A percentile compares a stretch with the other conserved stretches of the same genome.
Conservation (phyloP, 352 stramenopile genomes). For the Albugo candida region DNA sequence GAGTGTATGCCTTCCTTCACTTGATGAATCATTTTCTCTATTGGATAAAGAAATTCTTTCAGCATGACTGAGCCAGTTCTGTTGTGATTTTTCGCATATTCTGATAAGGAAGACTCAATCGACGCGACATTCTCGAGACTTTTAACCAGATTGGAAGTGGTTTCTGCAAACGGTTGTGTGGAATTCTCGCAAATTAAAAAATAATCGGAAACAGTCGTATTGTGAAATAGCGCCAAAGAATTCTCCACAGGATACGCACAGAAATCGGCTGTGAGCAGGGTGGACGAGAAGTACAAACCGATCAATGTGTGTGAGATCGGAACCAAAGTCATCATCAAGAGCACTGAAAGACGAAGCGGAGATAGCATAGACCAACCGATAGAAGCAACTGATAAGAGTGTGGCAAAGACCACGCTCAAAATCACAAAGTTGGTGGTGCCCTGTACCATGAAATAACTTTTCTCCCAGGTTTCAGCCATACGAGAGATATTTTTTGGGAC, state of each 20-base stretch:
- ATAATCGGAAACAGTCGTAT: constrained; percentile 27
- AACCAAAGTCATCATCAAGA: constrained; percentile 53
- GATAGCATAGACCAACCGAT: constrained; percentile 68
- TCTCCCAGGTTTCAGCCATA: constrained; percentile 34
- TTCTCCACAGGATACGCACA: constrained; percentile 48
- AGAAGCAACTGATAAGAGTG: constrained; percentile 58
- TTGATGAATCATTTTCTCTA: constrained; percentile 21
- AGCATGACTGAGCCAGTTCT: constrained; percentile 37
- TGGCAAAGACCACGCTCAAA: constrained; percentile 39
- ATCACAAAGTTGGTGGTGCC: constrained; percentile 66
- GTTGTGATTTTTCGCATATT: constrained; percentile 26
- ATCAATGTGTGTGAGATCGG: constrained; percentile 65
- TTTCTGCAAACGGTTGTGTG: constrained; percentile 14
- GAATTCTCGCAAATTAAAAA: constrained; percentile 30
- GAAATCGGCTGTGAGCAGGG: constrained; percentile 66
- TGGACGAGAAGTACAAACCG: constrained; percentile 55
- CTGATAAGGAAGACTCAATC: neutral
- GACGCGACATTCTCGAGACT: constrained; percentile 14
- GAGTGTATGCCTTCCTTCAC: constrained; percentile 12
- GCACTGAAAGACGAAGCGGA: constrained; percentile 47
- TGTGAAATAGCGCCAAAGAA: constrained; percentile 31
- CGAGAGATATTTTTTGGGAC: constrained; percentile 36
- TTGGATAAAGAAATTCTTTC: constrained; percentile 49
- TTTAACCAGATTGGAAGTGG: constrained; percentile 20
- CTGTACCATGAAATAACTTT: constrained; percentile 68